A percentile compares a stretch with the other conserved stretches of the same genome.
phyloP scores from a whole-genome alignment of 2,329 filamentous ascomycete species.

The Penicillium capsulatum region DNA sequence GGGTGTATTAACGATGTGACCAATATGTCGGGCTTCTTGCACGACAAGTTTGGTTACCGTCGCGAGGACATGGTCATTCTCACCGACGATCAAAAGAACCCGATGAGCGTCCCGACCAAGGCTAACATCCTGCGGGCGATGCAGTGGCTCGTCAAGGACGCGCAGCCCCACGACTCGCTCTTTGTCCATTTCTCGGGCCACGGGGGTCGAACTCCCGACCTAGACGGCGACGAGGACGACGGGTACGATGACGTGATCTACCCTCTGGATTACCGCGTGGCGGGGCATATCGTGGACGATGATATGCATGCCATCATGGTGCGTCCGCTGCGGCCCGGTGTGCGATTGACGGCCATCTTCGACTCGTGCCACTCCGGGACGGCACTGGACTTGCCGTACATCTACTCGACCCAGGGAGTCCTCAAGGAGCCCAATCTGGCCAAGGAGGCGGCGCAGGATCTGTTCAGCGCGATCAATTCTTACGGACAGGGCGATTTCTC shows the following conservation, averaged over 20 bases:
- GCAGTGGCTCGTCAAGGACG: slow-evolving; percentile 98
- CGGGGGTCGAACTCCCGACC: slow-evolving; percentile 68
- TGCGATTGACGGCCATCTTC: slow-evolving; percentile 69
- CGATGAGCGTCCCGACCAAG: slow-evolving; percentile 95
- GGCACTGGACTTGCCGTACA: slow-evolving; percentile 63
- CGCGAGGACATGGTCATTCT: slow-evolving; percentile 95
- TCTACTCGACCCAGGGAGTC: slow-evolving; percentile 62
- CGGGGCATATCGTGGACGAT: slow-evolving; percentile 71
- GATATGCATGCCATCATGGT: slow-evolving; percentile 77
- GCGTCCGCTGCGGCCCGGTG: slow-evolving; percentile 71
- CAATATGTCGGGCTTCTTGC: slow-evolving; percentile 89
- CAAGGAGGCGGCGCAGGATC: slow-evolving; percentile 62
- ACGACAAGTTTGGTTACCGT: slow-evolving; percentile 82
- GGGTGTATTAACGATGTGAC: slow-evolving; percentile 97
- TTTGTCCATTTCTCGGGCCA: slow-evolving; percentile 96
- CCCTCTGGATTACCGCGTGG: slow-evolving; percentile 66
- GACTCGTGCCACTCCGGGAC: slow-evolving; percentile 66
- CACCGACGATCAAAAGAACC: slow-evolving; percentile 92
- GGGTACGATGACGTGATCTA: slow-evolving; percentile 74
- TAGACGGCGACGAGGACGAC: slow-evolving; percentile 72
- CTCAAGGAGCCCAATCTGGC: slow-evolving; percentile 65
- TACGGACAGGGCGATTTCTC: slow-evolving; percentile 80
- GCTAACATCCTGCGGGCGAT: slow-evolving; percentile 91
- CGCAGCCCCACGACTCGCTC: slow-evolving; percentile 83
- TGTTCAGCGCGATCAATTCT: slow-evolving; percentile 63